These are phyloP conservation scores for Sclerospora graminicola DNA, from an alignment of 352 stramenopile genomes.

Conservation along the genomic window DNA sequence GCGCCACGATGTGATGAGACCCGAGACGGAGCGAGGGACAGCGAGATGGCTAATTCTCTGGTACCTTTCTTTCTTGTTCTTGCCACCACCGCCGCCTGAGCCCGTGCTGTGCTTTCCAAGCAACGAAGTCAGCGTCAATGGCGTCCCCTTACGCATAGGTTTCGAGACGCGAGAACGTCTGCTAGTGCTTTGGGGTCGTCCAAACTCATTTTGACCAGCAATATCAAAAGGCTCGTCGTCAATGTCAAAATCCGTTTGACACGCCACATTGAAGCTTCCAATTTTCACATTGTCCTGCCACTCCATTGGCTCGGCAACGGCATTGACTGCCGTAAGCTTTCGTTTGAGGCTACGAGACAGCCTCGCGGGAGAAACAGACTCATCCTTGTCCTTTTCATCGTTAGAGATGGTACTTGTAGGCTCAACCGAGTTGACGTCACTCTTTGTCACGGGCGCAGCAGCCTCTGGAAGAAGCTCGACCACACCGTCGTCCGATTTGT, in stretches of 20 bases:
- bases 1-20: conserved; percentile 72
- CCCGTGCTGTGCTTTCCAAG: conserved; percentile 19
- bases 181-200: too few relatives aligned
- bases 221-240: conserved; percentile 6
- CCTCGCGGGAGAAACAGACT: too few relatives aligned
- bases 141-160: conserved; percentile 9
- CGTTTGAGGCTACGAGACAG: conserved; percentile 12
- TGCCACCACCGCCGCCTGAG: background rate
- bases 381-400: too few relatives aligned
- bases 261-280: conserved; percentile 31
- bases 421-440: too few relatives aligned
- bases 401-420: too few relatives aligned
- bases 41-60: conserved; percentile 63
- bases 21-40: conserved; percentile 49
- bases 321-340: conserved; percentile 23
- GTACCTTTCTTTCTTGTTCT: conserved; percentile 47
- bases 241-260: conserved; percentile 33
- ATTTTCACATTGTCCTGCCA: conserved; percentile 3
- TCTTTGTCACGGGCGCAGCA: too few relatives aligned
- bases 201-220: too few relatives aligned
- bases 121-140: conserved; percentile 46
- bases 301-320: too few relatives aligned
- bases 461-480: too few relatives aligned
- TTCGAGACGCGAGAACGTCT: background rate
- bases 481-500: too few relatives aligned